Evolutionary conservation across 768 basidiomycete genomes (phyloP).

Genomic region (Phanerochaete sordida): DNA sequence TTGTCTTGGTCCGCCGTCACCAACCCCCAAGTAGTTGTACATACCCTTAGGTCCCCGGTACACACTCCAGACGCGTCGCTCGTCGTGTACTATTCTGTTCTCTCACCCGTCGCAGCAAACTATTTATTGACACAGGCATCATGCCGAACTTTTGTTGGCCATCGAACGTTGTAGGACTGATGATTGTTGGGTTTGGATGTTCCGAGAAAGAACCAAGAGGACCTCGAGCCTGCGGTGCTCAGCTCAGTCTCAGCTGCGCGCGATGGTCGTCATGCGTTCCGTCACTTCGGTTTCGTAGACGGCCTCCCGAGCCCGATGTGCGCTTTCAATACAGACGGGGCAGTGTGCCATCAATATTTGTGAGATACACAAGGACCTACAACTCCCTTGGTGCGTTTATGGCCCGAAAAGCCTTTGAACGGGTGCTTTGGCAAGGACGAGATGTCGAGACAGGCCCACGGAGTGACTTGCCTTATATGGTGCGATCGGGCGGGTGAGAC

Average conservation of each 20-base stretch:
- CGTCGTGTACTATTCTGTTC: conserved; percentile 12
- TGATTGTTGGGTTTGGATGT: no score
- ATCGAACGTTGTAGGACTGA: no score
- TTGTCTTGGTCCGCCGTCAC: background rate
- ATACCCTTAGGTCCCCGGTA: conserved; percentile 10
- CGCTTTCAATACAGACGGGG: background rate
- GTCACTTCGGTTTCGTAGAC: background rate
- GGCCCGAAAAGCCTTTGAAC: background rate
- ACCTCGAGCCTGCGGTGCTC: background rate
- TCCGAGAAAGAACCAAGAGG: background rate
- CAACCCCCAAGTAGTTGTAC: conserved; percentile 10
- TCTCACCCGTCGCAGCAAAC: background rate
- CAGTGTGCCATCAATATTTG: background rate
- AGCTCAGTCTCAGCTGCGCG: background rate
- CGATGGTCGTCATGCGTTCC: background rate
- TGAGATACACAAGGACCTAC: background rate
- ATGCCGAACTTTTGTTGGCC: background rate
- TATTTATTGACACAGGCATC: conserved; percentile 7
- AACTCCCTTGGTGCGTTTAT: background rate
- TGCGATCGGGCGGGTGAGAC: background rate
- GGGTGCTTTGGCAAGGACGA: background rate
- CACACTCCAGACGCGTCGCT: background rate
- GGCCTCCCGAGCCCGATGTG: background rate
- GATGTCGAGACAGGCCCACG: background rate
- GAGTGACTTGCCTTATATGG: conserved; percentile 1